These are phyloP conservation scores for Fusarium tricinctum DNA, from an alignment of 2,329 filamentous ascomycete species.

Conservation along the genomic window DNA sequence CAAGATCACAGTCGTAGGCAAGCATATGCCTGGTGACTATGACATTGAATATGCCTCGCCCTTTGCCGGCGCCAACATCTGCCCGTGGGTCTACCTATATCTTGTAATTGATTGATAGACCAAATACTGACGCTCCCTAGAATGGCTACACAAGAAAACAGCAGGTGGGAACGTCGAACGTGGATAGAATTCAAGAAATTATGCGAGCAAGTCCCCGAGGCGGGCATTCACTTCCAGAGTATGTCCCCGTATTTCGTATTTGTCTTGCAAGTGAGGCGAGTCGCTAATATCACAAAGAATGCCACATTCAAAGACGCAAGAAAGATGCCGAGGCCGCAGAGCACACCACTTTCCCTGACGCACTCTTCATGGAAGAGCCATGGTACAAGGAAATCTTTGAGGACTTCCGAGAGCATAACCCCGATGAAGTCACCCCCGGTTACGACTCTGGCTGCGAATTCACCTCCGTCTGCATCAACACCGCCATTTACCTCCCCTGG, in stretches of 20 bases:
- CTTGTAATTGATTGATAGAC: neutral
- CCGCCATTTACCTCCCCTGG: constrained; percentile 88
- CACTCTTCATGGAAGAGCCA: constrained; percentile 74
- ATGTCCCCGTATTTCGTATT: constrained; percentile 13
- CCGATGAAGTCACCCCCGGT: constrained; percentile 71
- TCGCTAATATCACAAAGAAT: constrained; percentile 55
- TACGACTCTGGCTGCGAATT: constrained; percentile 82
- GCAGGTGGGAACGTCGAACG: constrained; percentile 73
- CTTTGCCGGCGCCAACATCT: constrained; percentile 87
- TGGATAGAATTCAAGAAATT: constrained; percentile 74
- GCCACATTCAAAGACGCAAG: constrained; percentile 66
- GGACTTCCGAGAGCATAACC: constrained; percentile 75
- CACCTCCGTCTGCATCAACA: constrained; percentile 92
- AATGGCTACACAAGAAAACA: constrained; percentile 60
- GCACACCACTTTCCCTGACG: constrained; percentile 65
- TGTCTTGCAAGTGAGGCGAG: neutral
- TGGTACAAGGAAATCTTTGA: constrained; percentile 82
- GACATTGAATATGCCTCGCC: constrained; percentile 91
- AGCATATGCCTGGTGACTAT: constrained; percentile 95
- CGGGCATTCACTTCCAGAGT: constrained; percentile 85
- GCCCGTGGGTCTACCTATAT: constrained; percentile 70
- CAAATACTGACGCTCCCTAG: constrained; percentile 48
- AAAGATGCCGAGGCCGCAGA: constrained; percentile 67
- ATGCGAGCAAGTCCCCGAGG: constrained; percentile 76
- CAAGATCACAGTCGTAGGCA: constrained; percentile 78